Evolutionary conservation across 129 eudicot genomes (phyloP).

Genomic region (Rutidosis leptorrhynchoides): DNA sequence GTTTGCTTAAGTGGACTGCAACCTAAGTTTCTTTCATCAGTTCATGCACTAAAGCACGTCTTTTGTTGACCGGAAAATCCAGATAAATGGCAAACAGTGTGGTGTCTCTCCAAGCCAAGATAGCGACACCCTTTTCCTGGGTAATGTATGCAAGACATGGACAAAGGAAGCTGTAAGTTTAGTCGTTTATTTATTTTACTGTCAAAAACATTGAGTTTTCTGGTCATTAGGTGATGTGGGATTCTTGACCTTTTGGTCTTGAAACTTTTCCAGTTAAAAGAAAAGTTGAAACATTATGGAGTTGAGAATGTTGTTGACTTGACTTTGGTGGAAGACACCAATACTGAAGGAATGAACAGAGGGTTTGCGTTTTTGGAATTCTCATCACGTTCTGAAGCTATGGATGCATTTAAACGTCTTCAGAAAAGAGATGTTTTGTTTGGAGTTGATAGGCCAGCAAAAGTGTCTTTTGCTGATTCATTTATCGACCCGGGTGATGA

Average conservation of each 20-base stretch:
- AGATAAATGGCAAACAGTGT: conserved; percentile 93
- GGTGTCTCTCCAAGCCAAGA: conserved; percentile 96
- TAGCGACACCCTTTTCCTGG: conserved; percentile 89
- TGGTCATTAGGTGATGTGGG: conserved; percentile 41
- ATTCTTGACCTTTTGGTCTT: no score
- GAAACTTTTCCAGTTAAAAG: conserved; percentile 88
- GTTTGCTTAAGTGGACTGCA: conserved; percentile 28
- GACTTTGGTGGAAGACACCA: conserved; percentile 86
- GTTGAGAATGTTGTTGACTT: conserved; percentile 77
- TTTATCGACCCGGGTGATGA: conserved; percentile 97
- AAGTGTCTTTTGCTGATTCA: conserved; percentile 92
- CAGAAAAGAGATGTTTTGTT: conserved; percentile 84
- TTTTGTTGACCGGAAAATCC: conserved; percentile 52
- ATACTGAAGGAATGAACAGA: conserved; percentile 68
- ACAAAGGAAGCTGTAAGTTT: conserved; percentile 89
- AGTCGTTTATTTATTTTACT: no score
- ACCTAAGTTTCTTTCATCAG: conserved; percentile 23
- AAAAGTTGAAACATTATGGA: conserved; percentile 78
- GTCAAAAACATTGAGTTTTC: no score
- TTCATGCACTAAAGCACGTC: conserved; percentile 39
- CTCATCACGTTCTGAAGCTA: conserved; percentile 86
- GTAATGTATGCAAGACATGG: conserved; percentile 97
- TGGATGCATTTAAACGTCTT: conserved; percentile 95
- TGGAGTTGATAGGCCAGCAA: conserved; percentile 90
- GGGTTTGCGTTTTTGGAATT: conserved; percentile 97